phyloP scores from a whole-genome alignment of 306 rosid genomes.

The Quercus rubra region DNA sequence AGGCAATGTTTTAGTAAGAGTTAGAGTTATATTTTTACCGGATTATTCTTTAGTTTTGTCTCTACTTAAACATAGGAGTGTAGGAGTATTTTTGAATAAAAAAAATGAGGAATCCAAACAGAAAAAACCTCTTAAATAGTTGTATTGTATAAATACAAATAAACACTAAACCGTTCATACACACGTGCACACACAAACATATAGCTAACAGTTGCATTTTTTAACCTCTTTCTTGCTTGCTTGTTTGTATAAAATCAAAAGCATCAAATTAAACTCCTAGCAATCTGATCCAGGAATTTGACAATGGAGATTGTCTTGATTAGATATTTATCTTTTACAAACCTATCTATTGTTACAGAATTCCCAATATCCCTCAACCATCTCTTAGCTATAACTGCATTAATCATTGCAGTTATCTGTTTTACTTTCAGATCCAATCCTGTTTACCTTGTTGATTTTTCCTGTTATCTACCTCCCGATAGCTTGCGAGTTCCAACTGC shows the following conservation, averaged over 20 bases:
- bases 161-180: too few species aligned
- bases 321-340: constrained; percentile 1
- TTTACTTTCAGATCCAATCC: constrained; percentile 23
- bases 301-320: constrained; percentile 32
- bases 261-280: constrained; percentile 14
- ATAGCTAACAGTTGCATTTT: too few species aligned
- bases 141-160: too few species aligned
- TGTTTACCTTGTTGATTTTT: constrained; percentile 60
- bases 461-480: constrained; percentile 54
- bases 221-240: constrained; percentile 9
- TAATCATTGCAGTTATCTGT: constrained; percentile 28
- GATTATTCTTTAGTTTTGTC: too few species aligned
- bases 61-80: too few species aligned
- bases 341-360: constrained; percentile 2
- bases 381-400: constrained; percentile 28
- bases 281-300: constrained; percentile 3
- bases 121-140: too few species aligned
- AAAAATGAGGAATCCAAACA: too few species aligned
- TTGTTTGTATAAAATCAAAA: constrained; percentile 14
- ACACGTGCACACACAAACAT: too few species aligned
- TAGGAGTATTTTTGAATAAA: too few species aligned
- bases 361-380: constrained; percentile 25
- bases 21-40: too few species aligned
- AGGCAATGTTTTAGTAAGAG: too few species aligned
- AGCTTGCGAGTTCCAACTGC: constrained; percentile 33